phyloP scores from a whole-genome alignment of 352 stramenopile species.

The Globisporangium viniferum region DNA sequence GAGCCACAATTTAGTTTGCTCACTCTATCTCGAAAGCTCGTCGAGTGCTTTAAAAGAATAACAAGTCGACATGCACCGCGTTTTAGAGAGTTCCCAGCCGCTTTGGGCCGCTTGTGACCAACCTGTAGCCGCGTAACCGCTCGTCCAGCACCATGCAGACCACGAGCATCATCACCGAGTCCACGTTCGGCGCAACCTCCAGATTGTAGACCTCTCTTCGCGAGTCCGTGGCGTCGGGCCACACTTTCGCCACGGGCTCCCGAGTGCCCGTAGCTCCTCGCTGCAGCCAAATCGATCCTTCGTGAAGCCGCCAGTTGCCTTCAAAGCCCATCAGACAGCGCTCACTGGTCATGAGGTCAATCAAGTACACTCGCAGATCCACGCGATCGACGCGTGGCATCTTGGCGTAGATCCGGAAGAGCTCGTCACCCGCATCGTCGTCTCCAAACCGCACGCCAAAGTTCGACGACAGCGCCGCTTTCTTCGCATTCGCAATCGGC shows the following conservation, averaged over 20 bases:
- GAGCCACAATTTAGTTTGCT: no score
- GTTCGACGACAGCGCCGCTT: neutral
- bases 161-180: constrained; percentile 11
- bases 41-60: no score
- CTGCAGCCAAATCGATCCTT: constrained; percentile 2
- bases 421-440: constrained; percentile 2
- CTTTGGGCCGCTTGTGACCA: no score
- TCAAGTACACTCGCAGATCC: neutral
- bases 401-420: constrained; percentile 5
- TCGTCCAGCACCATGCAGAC: constrained; percentile 18
- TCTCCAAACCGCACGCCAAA: neutral
- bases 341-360: neutral
- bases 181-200: constrained; percentile 13
- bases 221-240: neutral
- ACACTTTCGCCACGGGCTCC: neutral
- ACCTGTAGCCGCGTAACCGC: neutral
- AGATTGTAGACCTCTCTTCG: constrained; percentile 9
- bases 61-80: no score
- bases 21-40: no score
- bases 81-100: no score
- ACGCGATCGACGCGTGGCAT: neutral
- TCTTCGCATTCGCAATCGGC: neutral
- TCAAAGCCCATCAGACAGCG: constrained; percentile 1
- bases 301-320: neutral
- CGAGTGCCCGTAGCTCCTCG: neutral